Base-by-base conservation (phyloP, 371 early-diverging fungal genomes). In the Actinomortierella ambigua region DNA sequence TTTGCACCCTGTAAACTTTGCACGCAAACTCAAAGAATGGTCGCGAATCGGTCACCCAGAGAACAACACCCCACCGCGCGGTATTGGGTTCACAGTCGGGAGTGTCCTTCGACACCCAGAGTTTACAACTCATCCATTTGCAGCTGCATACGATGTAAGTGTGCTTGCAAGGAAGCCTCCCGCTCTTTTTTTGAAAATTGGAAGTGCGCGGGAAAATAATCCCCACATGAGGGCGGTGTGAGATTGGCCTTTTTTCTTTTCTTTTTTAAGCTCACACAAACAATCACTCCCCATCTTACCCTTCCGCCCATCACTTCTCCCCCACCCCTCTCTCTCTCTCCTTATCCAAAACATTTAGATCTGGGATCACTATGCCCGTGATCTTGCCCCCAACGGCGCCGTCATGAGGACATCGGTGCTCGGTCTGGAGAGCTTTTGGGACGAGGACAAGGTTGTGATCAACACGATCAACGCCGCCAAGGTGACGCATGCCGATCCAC, bases 401-500 rank as follows among this genome's bases (percentile, higher is more conserved):
- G 76, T 90, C 18, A 87, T 88, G 71, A 76, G 88, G 15, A 83
- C 88, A 7, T 78, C 88, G 3, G 61, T 87, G 3, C 58, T 86
- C 18, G 89, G 87, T 0, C 57, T 81, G 5, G 81, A 85, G 28
- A 83, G 81, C 28, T 88, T 87, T 57, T 87, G 87, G 87, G 87
- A 87, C 61, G 87, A 84, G 24, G 78, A 77, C 1, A 77, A 78
- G 5, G 86, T 88, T 0, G 82, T 86, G 49, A 79, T 83, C 62
- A 85, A 85, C 50, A 65, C 88, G 1, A 75, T 82, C 9, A 81
- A 84, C 4, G 85, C 83, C 28, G 85, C 85, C 42, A 79, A 79
- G 44, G 80, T 86, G 39, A 87, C 88, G 7, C 89, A 88, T 53
- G 85, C 88, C n/a, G 89, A 90, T 62, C 87, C 86, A 43, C 78